Percentiles rank a stretch among this genome's conserved stretches.
These are phyloP conservation scores for Schizophyllum amplum DNA, from an alignment of 1,284 basidiomycete species.

Conservation along the genomic window DNA sequence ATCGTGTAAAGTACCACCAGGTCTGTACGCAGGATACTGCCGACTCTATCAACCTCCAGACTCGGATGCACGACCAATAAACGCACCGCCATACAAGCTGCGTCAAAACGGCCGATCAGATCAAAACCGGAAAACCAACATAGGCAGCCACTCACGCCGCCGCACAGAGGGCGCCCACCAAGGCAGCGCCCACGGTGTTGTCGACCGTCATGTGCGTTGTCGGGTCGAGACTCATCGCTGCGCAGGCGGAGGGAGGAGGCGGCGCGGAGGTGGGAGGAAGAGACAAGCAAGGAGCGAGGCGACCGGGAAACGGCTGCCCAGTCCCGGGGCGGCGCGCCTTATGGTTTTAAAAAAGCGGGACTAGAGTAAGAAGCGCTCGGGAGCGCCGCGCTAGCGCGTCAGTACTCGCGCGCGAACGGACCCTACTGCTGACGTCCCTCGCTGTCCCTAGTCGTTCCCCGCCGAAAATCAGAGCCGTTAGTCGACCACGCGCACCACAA, in stretches of 20 bases:
- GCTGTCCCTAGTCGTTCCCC: not conserved
- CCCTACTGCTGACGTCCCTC: not conserved
- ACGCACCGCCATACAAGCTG: not conserved
- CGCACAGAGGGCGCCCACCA: not conserved
- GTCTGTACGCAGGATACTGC: conserved; percentile 47
- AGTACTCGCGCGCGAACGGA: not conserved
- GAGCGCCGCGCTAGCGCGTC: not conserved
- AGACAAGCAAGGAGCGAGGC: not conserved
- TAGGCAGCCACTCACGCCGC: not conserved
- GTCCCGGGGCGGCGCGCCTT: not conserved
- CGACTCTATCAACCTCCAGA: not conserved
- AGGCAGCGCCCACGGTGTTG: not conserved
- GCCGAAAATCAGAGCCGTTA: not conserved
- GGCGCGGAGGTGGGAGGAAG: not conserved
- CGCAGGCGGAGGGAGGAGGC: conserved; percentile 2
- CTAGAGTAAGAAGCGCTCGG: not conserved
- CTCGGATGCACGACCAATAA: not conserved
- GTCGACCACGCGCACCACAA: not conserved
- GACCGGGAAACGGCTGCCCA: not conserved
- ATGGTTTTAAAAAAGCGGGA: not conserved
- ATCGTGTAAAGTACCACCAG: conserved; percentile 44
- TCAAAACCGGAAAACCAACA: not conserved
- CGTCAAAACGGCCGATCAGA: not conserved
- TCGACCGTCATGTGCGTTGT: not conserved
- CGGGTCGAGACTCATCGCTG: not conserved